phyloP scores from a whole-genome alignment of 768 basidiomycete genomes.

The Astraeus odoratus region DNA sequence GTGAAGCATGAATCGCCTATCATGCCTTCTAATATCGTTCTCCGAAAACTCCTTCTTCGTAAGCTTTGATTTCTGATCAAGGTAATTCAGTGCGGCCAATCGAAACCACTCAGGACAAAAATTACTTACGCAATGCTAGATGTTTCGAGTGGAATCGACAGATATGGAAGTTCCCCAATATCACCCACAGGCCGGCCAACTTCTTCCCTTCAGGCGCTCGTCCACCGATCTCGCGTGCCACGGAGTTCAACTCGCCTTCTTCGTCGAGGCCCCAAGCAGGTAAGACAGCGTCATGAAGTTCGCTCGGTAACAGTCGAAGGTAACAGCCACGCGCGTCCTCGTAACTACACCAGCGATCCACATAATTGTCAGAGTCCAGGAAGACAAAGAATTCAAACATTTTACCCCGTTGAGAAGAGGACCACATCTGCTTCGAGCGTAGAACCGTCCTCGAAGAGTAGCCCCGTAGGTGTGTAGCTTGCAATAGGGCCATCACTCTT shows the following conservation, averaged over 20 bases:
- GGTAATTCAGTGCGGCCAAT: too few relatives aligned
- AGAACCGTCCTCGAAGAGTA: constrained; percentile 37
- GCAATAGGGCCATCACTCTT: constrained; percentile 37
- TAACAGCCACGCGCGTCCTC: constrained; percentile 12
- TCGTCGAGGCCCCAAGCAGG: constrained; percentile 26
- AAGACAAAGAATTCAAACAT: neutral
- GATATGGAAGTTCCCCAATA: constrained; percentile 25
- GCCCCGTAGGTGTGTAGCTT: constrained; percentile 31
- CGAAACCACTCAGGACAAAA: constrained; percentile 5
- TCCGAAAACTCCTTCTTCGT: constrained; percentile 41
- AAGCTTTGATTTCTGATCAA: constrained; percentile 62
- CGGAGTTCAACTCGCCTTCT: constrained; percentile 21
- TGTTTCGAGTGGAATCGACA: constrained; percentile 64
- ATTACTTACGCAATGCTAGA: constrained; percentile 52
- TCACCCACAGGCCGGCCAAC: constrained; percentile 25
- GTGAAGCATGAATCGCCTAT: too few relatives aligned
- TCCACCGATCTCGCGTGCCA: constrained; percentile 23
- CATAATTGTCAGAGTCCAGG: neutral
- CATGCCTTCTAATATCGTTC: constrained; percentile 16
- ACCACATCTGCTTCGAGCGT: constrained; percentile 42
- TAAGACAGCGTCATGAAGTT: constrained; percentile 13
- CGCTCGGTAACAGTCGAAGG: constrained; percentile 15
- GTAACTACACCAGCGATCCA: constrained; percentile 14
- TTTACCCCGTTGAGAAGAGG: constrained; percentile 44
- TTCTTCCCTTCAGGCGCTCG: neutral